phyloP scores from a whole-genome alignment of 495 filamentous ascomycete species.

The Lindgomyces ingoldianus region DNA sequence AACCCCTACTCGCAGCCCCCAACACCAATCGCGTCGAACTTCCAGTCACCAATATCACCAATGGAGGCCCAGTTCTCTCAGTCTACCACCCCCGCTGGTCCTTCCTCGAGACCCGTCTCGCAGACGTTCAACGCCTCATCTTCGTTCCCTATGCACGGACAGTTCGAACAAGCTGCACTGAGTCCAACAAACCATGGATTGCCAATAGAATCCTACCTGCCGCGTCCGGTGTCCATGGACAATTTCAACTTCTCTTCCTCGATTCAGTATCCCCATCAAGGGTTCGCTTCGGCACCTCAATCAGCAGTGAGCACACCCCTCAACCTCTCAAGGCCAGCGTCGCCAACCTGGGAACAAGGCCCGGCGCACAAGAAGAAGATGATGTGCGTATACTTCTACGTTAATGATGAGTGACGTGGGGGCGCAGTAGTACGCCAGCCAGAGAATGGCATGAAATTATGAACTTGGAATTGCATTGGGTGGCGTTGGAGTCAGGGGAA shows the following conservation, averaged over 20 bases:
- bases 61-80: constrained; percentile 10
- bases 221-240: constrained; percentile 18
- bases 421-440: background rate
- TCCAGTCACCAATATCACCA: constrained; percentile 20
- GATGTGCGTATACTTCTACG: constrained; percentile 12
- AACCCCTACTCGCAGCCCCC: constrained; percentile 15
- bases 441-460: background rate
- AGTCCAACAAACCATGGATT: constrained; percentile 8
- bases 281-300: constrained; percentile 17
- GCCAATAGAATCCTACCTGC: constrained; percentile 1
- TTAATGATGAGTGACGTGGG: constrained; percentile 1
- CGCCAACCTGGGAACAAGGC: constrained; percentile 27
- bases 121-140: background rate
- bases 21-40: constrained; percentile 13
- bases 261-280: constrained; percentile 9
- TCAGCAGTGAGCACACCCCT: constrained; percentile 21
- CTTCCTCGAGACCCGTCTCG: background rate
- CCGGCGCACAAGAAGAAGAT: constrained; percentile 15
- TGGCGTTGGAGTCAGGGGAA: background rate
- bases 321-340: constrained; percentile 24
- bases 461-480: background rate
- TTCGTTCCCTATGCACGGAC: background rate
- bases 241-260: constrained; percentile 22
- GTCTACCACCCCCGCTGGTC: background rate
- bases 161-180: background rate